These are phyloP conservation scores for Yamadazyma paraphyllophila DNA, from an alignment of 805 yeast species.

Conservation along the genomic window DNA sequence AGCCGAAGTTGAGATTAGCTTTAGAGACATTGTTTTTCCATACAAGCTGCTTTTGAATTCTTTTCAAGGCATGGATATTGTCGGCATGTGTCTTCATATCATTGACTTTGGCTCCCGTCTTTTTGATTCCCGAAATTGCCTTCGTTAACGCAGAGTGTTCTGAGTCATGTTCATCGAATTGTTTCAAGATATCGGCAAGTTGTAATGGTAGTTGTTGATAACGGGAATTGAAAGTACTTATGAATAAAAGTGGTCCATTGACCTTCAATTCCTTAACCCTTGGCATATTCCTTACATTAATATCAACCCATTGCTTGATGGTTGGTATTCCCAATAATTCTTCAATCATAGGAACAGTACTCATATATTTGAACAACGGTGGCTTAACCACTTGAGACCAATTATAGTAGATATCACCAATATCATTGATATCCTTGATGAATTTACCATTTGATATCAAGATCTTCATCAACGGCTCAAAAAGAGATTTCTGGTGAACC, in stretches of 20 bases:
- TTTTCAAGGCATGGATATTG: constrained; percentile 51
- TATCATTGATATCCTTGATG: constrained; percentile 45
- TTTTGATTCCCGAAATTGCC: constrained; percentile 54
- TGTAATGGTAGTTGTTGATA: constrained; percentile 59
- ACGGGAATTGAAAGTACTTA: constrained; percentile 44
- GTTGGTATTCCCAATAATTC: constrained; percentile 50
- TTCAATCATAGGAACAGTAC: constrained; percentile 57
- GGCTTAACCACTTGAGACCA: constrained; percentile 63
- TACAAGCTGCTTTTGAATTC: constrained; percentile 50
- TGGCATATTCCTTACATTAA: constrained; percentile 49
- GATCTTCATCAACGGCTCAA: constrained; percentile 57
- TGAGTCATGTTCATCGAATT: constrained; percentile 39
- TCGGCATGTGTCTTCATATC: constrained; percentile 60
- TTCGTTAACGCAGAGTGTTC: constrained; percentile 52
- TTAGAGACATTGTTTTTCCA: constrained; percentile 49
- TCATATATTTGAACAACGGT: constrained; percentile 59
- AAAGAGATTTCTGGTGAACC: constrained; percentile 51
- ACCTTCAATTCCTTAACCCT: constrained; percentile 46
- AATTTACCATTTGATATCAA: constrained; percentile 64
- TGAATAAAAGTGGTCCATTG: constrained; percentile 37
- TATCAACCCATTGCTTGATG: constrained; percentile 58
- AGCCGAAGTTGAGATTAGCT: constrained; percentile 51
- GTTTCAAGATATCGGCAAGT: constrained; percentile 54
- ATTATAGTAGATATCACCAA: constrained; percentile 59
- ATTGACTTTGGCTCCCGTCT: constrained; percentile 59